Base-by-base conservation (phyloP, 2,329 filamentous ascomycete genomes). In the Beauveria pseudobassiana region DNA sequence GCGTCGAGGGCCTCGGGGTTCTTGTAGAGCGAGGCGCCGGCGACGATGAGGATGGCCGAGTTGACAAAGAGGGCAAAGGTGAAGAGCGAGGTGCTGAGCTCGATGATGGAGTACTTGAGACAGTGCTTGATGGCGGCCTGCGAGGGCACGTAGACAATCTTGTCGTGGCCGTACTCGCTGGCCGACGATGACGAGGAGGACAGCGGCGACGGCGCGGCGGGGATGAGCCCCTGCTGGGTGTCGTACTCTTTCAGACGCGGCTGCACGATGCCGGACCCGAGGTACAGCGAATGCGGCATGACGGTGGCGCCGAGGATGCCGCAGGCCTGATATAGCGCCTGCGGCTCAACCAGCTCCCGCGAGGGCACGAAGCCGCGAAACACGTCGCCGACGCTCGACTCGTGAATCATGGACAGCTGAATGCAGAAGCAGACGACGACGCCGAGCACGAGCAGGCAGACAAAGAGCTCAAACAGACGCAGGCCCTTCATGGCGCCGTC, bases 41-140 rank as follows among this genome's bases (percentile, higher is more conserved):
- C 87, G 14, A 92, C 87, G 67, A 95, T 91, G 16, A 95, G 80
- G 68, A 95, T 93, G 42, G 90, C 82, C 59, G 85, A 89, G 76
- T 95, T 95, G 69, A 93, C 88, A 69, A 95, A 95, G 3, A 95
- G 81, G 0, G 90, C 90, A 71, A 93, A 93, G 0, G 89, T 91
- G 71, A 92, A 91, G 42, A 95, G 85, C 0, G 87, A 89, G 16
- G 91, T 70, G 7, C 83, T 78, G 10, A 93, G 77, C 70, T 95
- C 90, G 22, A 82, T 76, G 62, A 90, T 86, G 3, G 88, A 90
- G 71, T 89, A 89, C 63, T 86, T 88, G 69, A 93, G 82, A 64
- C 87, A 92, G 68, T 86, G 82, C 18, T 82, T 82, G 65, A 95
- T 91, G n/a, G 90, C 89, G 6, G 80, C 74, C 1, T 90, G 78